Percentiles rank a stretch among this genome's conserved stretches.
phyloP scores from a whole-genome alignment of 129 eudicot genomes.

The Sambucus nigra region DNA sequence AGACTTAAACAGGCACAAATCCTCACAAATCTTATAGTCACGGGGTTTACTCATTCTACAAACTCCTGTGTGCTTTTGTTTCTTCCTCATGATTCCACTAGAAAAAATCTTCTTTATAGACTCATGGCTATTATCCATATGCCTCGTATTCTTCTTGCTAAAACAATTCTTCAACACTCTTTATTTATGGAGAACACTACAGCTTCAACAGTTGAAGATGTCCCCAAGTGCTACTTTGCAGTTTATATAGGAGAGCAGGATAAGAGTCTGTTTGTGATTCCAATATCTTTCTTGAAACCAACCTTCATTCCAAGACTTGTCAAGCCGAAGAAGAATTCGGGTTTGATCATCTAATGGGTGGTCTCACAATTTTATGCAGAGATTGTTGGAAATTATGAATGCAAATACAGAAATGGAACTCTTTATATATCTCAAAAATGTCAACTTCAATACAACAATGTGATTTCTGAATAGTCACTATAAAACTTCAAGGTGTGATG shows the following conservation, averaged over 20 bases:
- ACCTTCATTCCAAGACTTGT: constrained; percentile 31
- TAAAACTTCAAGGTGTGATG: too few species aligned
- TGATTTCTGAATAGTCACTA: too few species aligned
- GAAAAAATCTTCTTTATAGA: not conserved
- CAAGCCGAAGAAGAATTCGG: constrained; percentile 40
- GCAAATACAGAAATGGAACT: too few species aligned
- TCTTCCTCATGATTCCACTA: not conserved
- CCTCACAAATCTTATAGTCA: not conserved
- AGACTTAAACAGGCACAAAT: not conserved
- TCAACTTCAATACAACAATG: too few species aligned
- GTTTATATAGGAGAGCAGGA: constrained; percentile 49
- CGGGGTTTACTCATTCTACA: not conserved
- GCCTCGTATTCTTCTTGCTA: constrained; percentile 6
- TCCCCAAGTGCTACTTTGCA: constrained; percentile 52
- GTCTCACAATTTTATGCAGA: constrained; percentile 36
- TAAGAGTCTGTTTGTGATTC: constrained; percentile 41
- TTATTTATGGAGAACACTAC: constrained; percentile 1
- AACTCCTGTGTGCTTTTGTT: not conserved
- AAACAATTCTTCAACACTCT: constrained; percentile 2
- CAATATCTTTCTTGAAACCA: constrained; percentile 37
- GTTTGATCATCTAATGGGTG: constrained; percentile 36
- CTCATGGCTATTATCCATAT: constrained; percentile 20
- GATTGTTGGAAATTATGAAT: too few species aligned
- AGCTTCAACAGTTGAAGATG: constrained; percentile 3
- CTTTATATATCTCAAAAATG: too few species aligned